Evolutionary conservation across 768 basidiomycete species (phyloP), one percentile per base, ranked within the genome.

Genomic region (Lentinus tigrinus): DNA sequence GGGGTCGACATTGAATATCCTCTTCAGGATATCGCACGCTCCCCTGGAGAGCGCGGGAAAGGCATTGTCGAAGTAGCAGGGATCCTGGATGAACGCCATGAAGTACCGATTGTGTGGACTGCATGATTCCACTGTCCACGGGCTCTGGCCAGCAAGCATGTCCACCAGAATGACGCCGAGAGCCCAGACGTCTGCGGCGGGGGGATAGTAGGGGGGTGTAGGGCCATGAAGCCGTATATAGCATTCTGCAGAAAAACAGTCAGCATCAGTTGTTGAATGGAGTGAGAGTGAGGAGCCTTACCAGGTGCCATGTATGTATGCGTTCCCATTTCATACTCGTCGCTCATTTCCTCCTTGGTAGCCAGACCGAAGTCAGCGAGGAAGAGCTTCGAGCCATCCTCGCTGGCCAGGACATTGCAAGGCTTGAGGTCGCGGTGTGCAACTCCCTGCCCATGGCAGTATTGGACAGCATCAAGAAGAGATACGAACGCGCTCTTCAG

Each of bases 341-440:
- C 17, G 40, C 56, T 57, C 13, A 34, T 38, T 3, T 31, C 39
- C 36, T 56, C 37, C 28, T 58, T 58, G 17, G 57, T 58, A 4
- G 57, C 49, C 14, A 61, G 56, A 31, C 60, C 60, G 62, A 76
- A 79, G 68, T 82, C 80, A 23, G 78, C 75, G 47, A 39, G 14
- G 74, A 77, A 26, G 54, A 93, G 93, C 89, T 96, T 95, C 70
- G 96, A 79, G 39, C 95, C 93, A 65, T 87, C 84, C 26, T 83
- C 85, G 72, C 95, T 93, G 65, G 97, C 91, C 69, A 97, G 91
- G 39, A 98, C 70, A 72, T 98, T 98, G 77, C 97, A 96, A 1
- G 95, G 95, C 73, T 97, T 98, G 77, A 98, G 85, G 69, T 98
- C 95, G 39, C 96, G 87, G 73, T 98, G 95, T 2, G 95, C 95